Evolutionary conservation across 2,329 filamentous ascomycete genomes (phyloP).

Genomic region (Intubia oerlemansii): DNA sequence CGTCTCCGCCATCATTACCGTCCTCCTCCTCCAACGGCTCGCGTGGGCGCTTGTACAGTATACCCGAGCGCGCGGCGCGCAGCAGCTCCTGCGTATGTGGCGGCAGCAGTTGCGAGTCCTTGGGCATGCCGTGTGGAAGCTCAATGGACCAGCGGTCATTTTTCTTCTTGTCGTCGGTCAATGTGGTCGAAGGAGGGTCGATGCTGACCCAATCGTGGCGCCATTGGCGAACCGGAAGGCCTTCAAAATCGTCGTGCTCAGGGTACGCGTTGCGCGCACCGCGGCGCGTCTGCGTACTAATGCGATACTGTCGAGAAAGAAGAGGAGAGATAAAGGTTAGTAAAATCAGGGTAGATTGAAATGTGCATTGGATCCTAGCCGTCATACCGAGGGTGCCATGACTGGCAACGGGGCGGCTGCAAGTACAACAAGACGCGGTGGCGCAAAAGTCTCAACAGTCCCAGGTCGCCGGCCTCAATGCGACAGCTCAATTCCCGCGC

Average conservation of each 20-base stretch:
- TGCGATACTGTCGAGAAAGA: constrained; percentile 8
- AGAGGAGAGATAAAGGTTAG: no score
- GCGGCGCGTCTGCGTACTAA: constrained; percentile 25
- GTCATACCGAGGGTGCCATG: no score
- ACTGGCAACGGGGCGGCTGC: no score
- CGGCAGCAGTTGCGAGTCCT: constrained; percentile 58
- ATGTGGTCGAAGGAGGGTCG: constrained; percentile 41
- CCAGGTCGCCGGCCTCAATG: no score
- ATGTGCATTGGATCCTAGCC: no score
- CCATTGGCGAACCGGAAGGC: constrained; percentile 82
- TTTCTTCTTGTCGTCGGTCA: constrained; percentile 29
- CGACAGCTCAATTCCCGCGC: no score
- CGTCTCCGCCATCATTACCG: no score
- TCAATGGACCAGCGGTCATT: constrained; percentile 56
- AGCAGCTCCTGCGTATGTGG: constrained; percentile 67
- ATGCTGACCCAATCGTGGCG: constrained; percentile 49
- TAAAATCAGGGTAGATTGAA: no score
- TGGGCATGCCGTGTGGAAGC: constrained; percentile 61
- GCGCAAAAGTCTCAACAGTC: no score
- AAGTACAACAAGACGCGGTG: no score
- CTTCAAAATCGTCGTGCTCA: constrained; percentile 42
- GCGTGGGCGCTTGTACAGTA: constrained; percentile 53
- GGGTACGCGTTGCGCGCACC: constrained; percentile 33
- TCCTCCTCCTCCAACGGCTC: constrained; percentile 39
- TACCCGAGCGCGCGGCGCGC: constrained; percentile 57